phyloP scores from a whole-genome alignment of 306 rosid species.

The Vigna radiata region DNA sequence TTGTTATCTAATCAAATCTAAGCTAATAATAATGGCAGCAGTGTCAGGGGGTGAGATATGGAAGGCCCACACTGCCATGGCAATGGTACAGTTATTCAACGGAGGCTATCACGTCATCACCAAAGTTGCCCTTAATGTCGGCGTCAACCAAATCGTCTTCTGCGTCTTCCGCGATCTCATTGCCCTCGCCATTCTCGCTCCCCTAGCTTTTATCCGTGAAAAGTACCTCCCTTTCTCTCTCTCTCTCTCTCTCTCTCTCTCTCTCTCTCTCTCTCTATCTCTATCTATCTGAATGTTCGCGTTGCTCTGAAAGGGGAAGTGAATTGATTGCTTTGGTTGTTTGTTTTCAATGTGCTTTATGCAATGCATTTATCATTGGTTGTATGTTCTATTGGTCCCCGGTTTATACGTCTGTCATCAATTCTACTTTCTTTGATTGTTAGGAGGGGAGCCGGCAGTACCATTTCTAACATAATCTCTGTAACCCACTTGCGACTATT shows the following conservation, averaged over 20 bases:
- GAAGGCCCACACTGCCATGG: conserved; percentile 82
- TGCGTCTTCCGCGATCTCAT: conserved; percentile 84
- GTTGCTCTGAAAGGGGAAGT: not conserved
- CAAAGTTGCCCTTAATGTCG: conserved; percentile 89
- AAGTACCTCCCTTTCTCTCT: conserved; percentile 46
- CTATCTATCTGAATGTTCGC: not conserved
- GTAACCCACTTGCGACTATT: not conserved
- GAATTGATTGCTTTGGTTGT: not conserved
- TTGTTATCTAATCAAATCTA: not conserved
- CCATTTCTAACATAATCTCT: not conserved
- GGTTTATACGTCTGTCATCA: not conserved
- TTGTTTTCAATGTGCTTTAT: not conserved
- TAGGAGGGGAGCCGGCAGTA: not conserved
- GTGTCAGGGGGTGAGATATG: conserved; percentile 56
- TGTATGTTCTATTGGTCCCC: not conserved
- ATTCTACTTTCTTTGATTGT: not conserved
- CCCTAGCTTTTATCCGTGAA: conserved; percentile 81
- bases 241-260: not conserved
- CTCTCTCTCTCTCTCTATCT: not conserved
- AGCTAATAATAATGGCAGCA: conserved; percentile 35
- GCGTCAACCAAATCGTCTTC: conserved; percentile 85
- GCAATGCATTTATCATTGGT: not conserved
- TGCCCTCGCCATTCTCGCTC: conserved; percentile 83
- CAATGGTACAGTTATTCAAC: conserved; percentile 71
- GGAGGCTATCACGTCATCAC: conserved; percentile 94